Conservation (phyloP, 192 early-diverging fungal genomes). For the Pilaira anomala region DNA sequence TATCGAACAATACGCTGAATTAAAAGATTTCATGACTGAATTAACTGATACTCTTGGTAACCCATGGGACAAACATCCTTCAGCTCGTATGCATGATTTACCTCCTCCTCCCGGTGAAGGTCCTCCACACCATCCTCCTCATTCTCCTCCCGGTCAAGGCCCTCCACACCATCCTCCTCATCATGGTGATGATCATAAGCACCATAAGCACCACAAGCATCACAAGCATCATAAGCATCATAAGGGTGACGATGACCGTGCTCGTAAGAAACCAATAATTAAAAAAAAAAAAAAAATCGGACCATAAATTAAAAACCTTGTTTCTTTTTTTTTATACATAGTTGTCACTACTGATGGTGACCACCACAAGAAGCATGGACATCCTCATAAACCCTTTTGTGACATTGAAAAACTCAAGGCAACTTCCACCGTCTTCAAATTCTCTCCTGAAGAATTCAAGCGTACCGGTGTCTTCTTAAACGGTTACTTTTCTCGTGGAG, state of each 20-base stretch:
- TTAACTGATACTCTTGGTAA: background rate
- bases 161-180: background rate
- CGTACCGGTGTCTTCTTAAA: constrained; percentile 12
- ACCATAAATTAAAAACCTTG: too few species aligned
- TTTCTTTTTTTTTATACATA: background rate
- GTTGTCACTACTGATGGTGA: too few species aligned
- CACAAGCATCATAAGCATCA: background rate
- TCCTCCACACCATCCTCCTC: background rate
- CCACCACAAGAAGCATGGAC: background rate
- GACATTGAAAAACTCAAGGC: constrained; percentile 1
- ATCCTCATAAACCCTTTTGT: constrained; percentile 5
- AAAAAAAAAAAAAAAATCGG: too few species aligned
- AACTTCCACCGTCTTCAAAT: constrained; percentile 14
- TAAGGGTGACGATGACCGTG: too few species aligned
- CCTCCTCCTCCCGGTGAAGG: background rate
- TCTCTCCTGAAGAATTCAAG: constrained; percentile 33
- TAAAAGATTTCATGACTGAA: constrained; percentile 1
- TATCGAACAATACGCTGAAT: background rate
- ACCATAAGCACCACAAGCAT: background rate
- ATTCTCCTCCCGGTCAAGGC: constrained; percentile 6
- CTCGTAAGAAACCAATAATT: too few species aligned
- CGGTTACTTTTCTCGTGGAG: constrained; percentile 14
- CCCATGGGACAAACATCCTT: background rate
- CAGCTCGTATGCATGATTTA: background rate
- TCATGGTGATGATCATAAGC: background rate